Base-by-base conservation (phyloP, 2,329 filamentous ascomycete species). In the Pyrenochaeta sp. region DNA sequence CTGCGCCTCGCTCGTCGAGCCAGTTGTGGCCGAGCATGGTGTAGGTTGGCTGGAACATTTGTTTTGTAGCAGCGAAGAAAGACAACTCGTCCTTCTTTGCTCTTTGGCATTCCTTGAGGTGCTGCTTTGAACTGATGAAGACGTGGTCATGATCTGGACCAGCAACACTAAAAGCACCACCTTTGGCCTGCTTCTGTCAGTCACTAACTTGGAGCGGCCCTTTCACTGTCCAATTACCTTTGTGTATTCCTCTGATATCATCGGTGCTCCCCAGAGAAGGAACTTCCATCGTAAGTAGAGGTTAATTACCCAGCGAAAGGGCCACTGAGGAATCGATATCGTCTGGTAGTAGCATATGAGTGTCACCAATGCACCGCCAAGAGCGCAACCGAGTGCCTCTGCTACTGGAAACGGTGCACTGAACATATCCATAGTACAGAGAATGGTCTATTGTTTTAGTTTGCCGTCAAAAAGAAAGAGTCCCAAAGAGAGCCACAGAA, bases 1-100 rank as follows among this genome's bases (percentile, higher is more conserved):
- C 65, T 4, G 46, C 52, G 2, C 66, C 66, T 21, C 62, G 36
- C 1, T 35, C 20, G n/a, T 70, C 61, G 12, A 56, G 50, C 68
- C 68, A 71, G 32, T 69, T 60, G 54, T 69, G 68, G 3, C 58
- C 54, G n/a, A 52, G 27, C 68, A 71, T 69, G 0, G 68, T 67
- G 37, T 67, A 69, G 0, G 47, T 15, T 1, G 69, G 68, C 31
- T 69, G 40, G 23, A 42, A 42, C 40, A 42, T 42, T 15, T 42
- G 40, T 2, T 23, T 21, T 17, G 40, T 42, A 30, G 40, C 40
- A 4, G 40, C 40, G 23, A 42, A 30, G 23, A 42, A 42, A 1
- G 40, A 42, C 15, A 42, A 20, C 11, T 42, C 40, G 27, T 42
- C 40, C 17, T 42, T 42, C 40, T 42, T 42, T 15, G 40, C 40